phyloP scores from a whole-genome alignment of 257 asterid species.

The Ajuga chamaepitys region DNA sequence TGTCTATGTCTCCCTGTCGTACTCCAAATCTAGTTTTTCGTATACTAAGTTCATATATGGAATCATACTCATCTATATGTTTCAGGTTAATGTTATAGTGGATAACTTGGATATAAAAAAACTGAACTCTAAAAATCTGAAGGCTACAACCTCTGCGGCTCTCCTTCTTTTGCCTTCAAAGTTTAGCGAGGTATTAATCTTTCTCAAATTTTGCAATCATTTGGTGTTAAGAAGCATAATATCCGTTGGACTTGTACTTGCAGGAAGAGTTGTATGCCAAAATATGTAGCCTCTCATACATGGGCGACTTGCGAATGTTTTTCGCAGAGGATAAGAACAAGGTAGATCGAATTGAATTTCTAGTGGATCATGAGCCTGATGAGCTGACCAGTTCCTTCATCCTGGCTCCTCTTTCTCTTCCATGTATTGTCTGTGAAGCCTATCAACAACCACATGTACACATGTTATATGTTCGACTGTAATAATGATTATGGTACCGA shows the following conservation, averaged over 20 bases:
- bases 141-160: conserved; percentile 80
- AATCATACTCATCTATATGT: conserved; percentile 10
- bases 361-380: no score
- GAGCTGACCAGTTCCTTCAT: no score
- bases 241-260: conserved; percentile 18
- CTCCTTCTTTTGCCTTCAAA: conserved; percentile 82
- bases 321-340: conserved; percentile 92
- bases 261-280: conserved; percentile 82
- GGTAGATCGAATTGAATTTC: conserved; percentile 34
- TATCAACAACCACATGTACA: background rate
- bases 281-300: conserved; percentile 82
- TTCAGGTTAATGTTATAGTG: conserved; percentile 63
- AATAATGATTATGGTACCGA: background rate
- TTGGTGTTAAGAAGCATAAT: background rate
- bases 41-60: conserved; percentile 6
- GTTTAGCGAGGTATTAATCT: conserved; percentile 58
- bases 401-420: no score
- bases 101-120: conserved; percentile 52
- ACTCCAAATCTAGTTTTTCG: background rate
- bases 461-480: background rate
- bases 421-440: background rate
- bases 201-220: conserved; percentile 7
- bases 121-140: conserved; percentile 57
- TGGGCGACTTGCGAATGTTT: conserved; percentile 85
- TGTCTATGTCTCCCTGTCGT: conserved; percentile 6